Evolutionary conservation across 345 rosid species (phyloP), one percentile per base, ranked within the genome.

Genomic region (Citrus maxima): DNA sequence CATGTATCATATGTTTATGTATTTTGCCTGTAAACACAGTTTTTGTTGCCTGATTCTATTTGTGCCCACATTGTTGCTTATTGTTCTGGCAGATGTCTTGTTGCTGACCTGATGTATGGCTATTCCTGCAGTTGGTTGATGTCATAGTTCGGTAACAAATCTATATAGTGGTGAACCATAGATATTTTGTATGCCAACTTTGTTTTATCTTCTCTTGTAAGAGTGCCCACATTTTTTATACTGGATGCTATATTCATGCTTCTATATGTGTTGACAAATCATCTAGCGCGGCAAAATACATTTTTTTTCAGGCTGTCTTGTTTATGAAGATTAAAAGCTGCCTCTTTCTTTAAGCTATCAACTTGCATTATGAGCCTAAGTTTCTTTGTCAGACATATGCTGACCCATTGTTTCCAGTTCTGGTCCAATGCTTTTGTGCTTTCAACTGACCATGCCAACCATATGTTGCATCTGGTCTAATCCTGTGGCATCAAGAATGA

Each of bases 21-120:
- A 77, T 38, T 69, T 69, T 68, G 30, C 68, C 28, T 69, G 40
- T 60, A 22, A 42, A 18, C 55, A 24, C 42, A 22, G 21, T 4
- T 35, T 65, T 55, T 67, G 14, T 27, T 24, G 32, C 73, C 35
- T 67, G 56, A 67, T 77, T 76, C 38, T 32, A 51, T 67, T 4
- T 19, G 28, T 68, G 68, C 80, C 80, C 42, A 40, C 74, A 68
- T 56, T 67, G n/a, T 68, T 67, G 40, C 66, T 77, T 77, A 59
- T 77, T 56, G 67, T 35, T 42, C 80, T 58, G 80, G 80, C 75
- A 59, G 68, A 68, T 59, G 74, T 69, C 80, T 69, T 77, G 59
- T 77, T 56, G 56, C 28, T 38, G 73, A 51, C 62, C 27, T 75
- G 63, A 49, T 66, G 64, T 66, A 76, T 76, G 61, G 80, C 74